Percentiles rank a stretch among this genome's conserved stretches.
These are phyloP conservation scores for Saccharomyces cerevisiae DNA, from an alignment of 805 yeast genomes.

Conservation along the genomic window DNA sequence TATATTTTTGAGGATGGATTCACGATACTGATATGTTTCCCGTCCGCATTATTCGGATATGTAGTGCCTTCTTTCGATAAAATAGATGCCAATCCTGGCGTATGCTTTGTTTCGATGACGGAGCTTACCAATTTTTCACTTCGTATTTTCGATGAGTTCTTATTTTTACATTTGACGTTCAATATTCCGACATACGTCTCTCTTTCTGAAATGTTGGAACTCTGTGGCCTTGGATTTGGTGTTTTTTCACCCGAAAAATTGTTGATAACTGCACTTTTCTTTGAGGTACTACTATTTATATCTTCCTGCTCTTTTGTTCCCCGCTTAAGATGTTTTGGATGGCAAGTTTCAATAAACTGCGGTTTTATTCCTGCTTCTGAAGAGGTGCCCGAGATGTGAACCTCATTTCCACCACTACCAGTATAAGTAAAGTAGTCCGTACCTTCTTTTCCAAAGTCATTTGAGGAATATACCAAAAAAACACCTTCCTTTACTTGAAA, in stretches of 20 bases:
- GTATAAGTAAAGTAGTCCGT: slow-evolving; percentile 15
- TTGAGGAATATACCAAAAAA: slow-evolving; percentile 7
- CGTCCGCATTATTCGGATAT: background rate
- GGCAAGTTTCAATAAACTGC: background rate
- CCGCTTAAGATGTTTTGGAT: background rate
- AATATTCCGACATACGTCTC: background rate
- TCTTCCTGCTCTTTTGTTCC: background rate
- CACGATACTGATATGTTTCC: background rate
- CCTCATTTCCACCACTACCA: background rate
- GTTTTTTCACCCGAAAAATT: background rate
- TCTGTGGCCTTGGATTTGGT: slow-evolving; percentile 1
- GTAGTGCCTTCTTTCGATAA: background rate
- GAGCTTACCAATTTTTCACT: background rate
- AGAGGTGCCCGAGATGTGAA: background rate
- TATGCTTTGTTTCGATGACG: background rate
- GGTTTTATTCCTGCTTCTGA: background rate
- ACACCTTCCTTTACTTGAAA: slow-evolving; percentile 1
- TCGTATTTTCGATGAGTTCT: background rate
- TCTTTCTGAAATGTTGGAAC: background rate
- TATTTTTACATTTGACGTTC: background rate
- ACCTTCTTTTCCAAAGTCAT: slow-evolving; percentile 11
- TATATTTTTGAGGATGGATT: background rate
- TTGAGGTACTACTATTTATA: background rate
- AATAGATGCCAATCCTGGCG: background rate
- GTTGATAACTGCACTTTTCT: background rate